Base-by-base conservation (phyloP, 192 early-diverging fungal species). In the Backusella australiensis region DNA sequence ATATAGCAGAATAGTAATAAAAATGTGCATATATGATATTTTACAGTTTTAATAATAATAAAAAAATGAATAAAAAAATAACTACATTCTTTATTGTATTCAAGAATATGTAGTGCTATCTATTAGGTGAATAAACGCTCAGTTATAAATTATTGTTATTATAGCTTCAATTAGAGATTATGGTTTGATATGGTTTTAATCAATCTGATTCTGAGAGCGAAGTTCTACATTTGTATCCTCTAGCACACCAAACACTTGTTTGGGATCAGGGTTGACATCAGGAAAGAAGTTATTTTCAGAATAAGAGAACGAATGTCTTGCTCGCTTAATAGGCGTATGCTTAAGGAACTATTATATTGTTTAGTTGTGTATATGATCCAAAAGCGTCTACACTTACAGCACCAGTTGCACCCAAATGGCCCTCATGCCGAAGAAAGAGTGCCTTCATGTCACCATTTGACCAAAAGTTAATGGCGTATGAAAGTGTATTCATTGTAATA, bases 391-490 rank as follows among this genome's bases (percentile, higher is more conserved):
- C 9, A 56, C 80, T 81, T 75, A 81, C 80, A 11, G 98, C 98
- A 7, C 98, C 98, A 34, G 95, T 90, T 0, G 97, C 96, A 15
- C 98, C 98, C 39, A 99, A 83, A 74, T 96, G 98, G 7, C 98
- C 98, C 86, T 99, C 98, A 81, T 99, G 98, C 52, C 97, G 93
- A 63, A 99, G 81, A 77, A 99, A 99, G 52, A 96, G 82, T 7
- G 98, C 97, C 80, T 94, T 94, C 77, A 96, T 98, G 67, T 92
- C 86, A 34, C 97, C 98, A 76, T 96, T 93, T 38, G 96, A 97
- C 98, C 98, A 99, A 80, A 96, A 99, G 69, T 95, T 89, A 74
- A 99, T 96, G 67, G 97, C 98, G 79, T 96, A 98, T 34, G 94
- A 97, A 65, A 99, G 85, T 34, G 97, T 96, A 80, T 97, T 95